These are phyloP conservation scores for Eucalyptus coolabah DNA, from an alignment of 345 rosid species.

Conservation along the genomic window DNA sequence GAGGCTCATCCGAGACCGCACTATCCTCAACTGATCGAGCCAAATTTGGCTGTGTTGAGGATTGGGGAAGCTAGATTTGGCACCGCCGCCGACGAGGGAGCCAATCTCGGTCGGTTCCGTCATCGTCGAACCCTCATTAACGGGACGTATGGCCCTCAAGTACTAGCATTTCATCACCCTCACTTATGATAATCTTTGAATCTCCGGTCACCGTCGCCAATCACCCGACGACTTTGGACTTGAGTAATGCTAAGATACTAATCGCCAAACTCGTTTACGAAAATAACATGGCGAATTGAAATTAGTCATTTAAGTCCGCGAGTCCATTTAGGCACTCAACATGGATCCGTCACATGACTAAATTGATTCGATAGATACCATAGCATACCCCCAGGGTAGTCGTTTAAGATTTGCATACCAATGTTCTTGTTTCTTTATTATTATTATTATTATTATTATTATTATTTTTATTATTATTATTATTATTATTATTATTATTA, in stretches of 20 bases:
- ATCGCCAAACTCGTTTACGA: neutral
- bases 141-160: neutral
- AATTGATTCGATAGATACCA: neutral
- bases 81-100: neutral
- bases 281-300: neutral
- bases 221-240: neutral
- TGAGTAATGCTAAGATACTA: neutral
- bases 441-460: too few relatives aligned
- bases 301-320: neutral
- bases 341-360: neutral
- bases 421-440: too few relatives aligned
- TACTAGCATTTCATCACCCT: neutral
- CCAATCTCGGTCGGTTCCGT: neutral
- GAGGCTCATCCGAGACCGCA: neutral
- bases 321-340: neutral
- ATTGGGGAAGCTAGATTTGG: neutral
- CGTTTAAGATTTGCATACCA: neutral
- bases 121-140: neutral
- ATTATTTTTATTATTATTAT: too few relatives aligned
- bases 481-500: too few relatives aligned
- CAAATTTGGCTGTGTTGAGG: neutral
- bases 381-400: neutral
- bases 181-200: neutral
- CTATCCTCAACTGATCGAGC: neutral
- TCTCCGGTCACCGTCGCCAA: neutral